Conservation (phyloP, 2,329 filamentous ascomycete species). For the Venturia oleaginea region DNA sequence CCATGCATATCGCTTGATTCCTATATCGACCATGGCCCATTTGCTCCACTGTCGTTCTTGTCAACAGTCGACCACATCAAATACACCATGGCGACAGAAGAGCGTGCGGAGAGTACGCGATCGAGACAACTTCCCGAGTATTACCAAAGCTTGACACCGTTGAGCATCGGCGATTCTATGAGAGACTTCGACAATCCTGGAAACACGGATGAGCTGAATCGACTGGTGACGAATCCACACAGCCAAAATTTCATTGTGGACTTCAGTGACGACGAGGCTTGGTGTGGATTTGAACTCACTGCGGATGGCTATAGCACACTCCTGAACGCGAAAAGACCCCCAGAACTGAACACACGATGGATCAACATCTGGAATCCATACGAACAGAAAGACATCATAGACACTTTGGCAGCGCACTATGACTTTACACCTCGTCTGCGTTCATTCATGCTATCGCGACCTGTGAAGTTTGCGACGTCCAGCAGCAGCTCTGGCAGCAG, state of each 20-base stretch:
- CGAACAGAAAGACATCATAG: slow-evolving; percentile 47
- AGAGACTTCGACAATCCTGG: slow-evolving; percentile 44
- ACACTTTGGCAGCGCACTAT: slow-evolving; percentile 52
- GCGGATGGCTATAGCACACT: slow-evolving; percentile 34
- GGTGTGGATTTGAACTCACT: slow-evolving; percentile 47
- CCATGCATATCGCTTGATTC: background rate
- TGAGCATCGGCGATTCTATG: slow-evolving; percentile 9
- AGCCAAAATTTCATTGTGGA: slow-evolving; percentile 57
- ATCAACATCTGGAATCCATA: slow-evolving; percentile 67
- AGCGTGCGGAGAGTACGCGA: background rate
- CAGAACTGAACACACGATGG: slow-evolving; percentile 54
- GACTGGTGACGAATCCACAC: slow-evolving; percentile 30
- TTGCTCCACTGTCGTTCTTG: background rate
- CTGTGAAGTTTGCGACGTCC: slow-evolving; percentile 25
- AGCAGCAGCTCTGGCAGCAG: slow-evolving; percentile 6
- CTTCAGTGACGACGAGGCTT: slow-evolving; percentile 48
- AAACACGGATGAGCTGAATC: slow-evolving; percentile 38
- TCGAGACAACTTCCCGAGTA: slow-evolving; percentile 2
- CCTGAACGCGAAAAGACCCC: slow-evolving; percentile 34
- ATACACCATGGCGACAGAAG: background rate
- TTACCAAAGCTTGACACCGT: background rate
- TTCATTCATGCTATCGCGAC: slow-evolving; percentile 54
- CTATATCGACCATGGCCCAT: background rate
- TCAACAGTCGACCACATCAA: background rate
- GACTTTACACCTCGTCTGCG: slow-evolving; percentile 59